A percentile compares a stretch with the other conserved stretches of the same genome.
Conservation (phyloP, 2,329 filamentous ascomycete genomes). For the Phoma sp. region DNA sequence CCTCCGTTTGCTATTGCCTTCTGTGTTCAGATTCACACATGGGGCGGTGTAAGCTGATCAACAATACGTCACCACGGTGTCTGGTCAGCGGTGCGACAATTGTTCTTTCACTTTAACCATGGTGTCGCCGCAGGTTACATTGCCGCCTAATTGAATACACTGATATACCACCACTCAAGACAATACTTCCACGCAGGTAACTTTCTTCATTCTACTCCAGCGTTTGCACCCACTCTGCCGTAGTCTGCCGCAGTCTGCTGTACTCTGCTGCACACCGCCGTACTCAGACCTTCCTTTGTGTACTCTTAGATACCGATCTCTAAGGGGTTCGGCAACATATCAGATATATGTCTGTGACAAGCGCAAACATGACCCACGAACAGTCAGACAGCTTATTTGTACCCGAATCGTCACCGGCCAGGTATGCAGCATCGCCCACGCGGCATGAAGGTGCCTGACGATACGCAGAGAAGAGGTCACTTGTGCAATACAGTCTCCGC, state of each 20-base stretch:
- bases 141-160: slow-evolving; percentile 1
- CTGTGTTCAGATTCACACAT: too few relatives aligned
- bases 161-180: background rate
- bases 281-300: background rate
- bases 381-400: slow-evolving; percentile 3
- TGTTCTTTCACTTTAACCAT: slow-evolving; percentile 6
- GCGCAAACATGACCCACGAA: background rate
- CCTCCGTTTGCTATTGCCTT: too few relatives aligned
- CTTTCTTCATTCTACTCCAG: too few relatives aligned
- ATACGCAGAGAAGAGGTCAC: background rate
- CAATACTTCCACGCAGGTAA: too few relatives aligned
- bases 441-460: background rate
- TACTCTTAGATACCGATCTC: too few relatives aligned
- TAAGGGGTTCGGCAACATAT: background rate
- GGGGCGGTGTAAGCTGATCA: background rate
- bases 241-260: too few relatives aligned
- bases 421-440: background rate
- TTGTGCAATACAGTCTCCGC: background rate
- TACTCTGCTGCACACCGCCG: background rate
- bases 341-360: background rate
- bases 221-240: background rate
- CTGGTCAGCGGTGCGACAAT: background rate
- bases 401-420: background rate
- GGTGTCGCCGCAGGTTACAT: background rate
- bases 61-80: background rate